These are phyloP conservation scores for Neobulgaria alba DNA, from an alignment of 2,329 filamentous ascomycete species.

Conservation along the genomic window DNA sequence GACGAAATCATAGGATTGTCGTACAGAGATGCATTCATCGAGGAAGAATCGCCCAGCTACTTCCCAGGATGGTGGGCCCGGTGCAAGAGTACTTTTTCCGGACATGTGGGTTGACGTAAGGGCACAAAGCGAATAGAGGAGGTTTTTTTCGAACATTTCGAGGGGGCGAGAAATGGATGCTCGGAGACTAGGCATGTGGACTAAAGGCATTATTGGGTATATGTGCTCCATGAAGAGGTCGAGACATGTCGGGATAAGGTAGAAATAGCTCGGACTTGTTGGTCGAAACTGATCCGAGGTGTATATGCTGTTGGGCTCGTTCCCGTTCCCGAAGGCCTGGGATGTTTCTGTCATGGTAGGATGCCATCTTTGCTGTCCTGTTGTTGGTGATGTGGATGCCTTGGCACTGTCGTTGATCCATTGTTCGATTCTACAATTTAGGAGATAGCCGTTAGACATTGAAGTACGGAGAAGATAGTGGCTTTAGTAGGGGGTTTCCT, in stretches of 20 bases:
- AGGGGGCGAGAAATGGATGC: conserved; percentile 38
- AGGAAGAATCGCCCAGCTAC: conserved; percentile 46
- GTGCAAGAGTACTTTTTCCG: conserved; percentile 33
- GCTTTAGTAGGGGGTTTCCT: too few species aligned
- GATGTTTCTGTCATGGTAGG: conserved; percentile 28
- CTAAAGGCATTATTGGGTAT: conserved; percentile 55
- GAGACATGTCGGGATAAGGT: conserved; percentile 44
- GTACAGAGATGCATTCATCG: conserved; percentile 47
- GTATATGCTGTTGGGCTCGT: conserved; percentile 31
- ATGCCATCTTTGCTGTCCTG: conserved; percentile 15
- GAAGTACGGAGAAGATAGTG: too few species aligned
- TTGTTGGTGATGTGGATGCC: conserved; percentile 15
- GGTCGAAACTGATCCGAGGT: conserved; percentile 35
- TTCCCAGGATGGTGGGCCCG: conserved; percentile 36
- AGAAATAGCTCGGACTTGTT: conserved; percentile 39
- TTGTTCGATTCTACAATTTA: conserved; percentile 17
- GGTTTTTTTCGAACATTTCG: conserved; percentile 34
- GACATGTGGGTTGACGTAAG: conserved; percentile 44
- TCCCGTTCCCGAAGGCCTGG: conserved; percentile 32
- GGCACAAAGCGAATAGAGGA: conserved; percentile 49
- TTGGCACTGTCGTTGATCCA: conserved; percentile 18
- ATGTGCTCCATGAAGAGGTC: conserved; percentile 54
- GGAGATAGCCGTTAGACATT: too few species aligned
- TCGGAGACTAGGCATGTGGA: conserved; percentile 47
- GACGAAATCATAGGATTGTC: conserved; percentile 48